These are phyloP conservation scores for Coemansia sp. DNA, from an alignment of 192 early-diverging fungal genomes.

Conservation along the genomic window DNA sequence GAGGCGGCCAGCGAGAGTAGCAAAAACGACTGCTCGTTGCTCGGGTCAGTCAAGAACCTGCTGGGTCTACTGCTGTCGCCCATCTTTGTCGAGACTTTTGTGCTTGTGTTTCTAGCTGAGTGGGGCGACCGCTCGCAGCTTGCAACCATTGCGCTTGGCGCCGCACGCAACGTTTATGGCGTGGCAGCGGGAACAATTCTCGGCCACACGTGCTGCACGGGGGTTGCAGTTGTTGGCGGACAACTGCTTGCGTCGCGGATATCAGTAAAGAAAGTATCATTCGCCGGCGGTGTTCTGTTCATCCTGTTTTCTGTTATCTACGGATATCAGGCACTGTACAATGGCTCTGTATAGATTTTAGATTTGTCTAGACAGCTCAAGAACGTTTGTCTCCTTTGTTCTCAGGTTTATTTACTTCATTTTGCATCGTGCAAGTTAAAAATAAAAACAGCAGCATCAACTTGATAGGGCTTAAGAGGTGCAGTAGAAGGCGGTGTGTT, in stretches of 20 bases:
- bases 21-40: conserved; percentile 23
- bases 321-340: conserved; percentile 56
- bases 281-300: conserved; percentile 84
- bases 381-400: background rate
- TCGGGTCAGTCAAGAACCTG: conserved; percentile 67
- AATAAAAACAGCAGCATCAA: background rate
- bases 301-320: conserved; percentile 80
- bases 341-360: background rate
- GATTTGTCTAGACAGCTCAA: background rate
- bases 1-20: conserved; percentile 22
- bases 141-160: conserved; percentile 93
- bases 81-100: conserved; percentile 92
- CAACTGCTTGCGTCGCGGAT: conserved; percentile 82
- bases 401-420: background rate
- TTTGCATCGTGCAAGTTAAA: background rate
- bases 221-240: conserved; percentile 91
- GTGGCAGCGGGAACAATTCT: conserved; percentile 85
- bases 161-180: conserved; percentile 88
- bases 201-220: conserved; percentile 92
- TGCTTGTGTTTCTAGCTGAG: conserved; percentile 95
- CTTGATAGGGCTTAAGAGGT: background rate
- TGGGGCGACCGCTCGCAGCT: conserved; percentile 98
- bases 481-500: conserved; percentile 49
- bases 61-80: conserved; percentile 82
- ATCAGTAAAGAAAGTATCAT: conserved; percentile 85